A percentile compares a stretch with the other conserved stretches of the same genome.
Conservation (phyloP, 139 green algal genomes). For the Picochlorum costavermella region DNA sequence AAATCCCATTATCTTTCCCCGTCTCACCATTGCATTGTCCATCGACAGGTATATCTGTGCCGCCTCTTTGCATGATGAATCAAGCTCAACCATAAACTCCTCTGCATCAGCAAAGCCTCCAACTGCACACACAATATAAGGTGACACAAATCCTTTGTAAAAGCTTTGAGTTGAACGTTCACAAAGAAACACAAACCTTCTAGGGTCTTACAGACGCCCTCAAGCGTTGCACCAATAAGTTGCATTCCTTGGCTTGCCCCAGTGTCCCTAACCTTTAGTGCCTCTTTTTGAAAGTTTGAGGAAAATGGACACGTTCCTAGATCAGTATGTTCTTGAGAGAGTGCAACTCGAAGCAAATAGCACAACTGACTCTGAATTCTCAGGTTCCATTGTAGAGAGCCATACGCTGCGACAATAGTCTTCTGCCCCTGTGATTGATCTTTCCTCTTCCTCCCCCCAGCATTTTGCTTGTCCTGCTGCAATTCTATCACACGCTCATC, state of each 20-base stretch:
- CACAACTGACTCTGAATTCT: too few species aligned
- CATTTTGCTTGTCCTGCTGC: too few species aligned
- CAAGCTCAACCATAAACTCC: slow-evolving; percentile 13
- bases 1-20: slow-evolving; percentile 15
- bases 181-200: not conserved
- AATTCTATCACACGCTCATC: too few species aligned
- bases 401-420: too few species aligned
- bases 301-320: not conserved
- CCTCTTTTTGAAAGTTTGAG: not conserved
- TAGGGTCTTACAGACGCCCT: not conserved
- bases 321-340: not conserved
- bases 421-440: too few species aligned
- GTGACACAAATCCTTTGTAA: not conserved
- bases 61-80: slow-evolving; percentile 8
- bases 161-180: not conserved
- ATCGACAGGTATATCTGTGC: slow-evolving; percentile 10
- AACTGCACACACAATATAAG: not conserved
- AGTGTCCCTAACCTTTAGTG: not conserved
- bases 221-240: not conserved
- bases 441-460: too few species aligned
- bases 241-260: not conserved
- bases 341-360: not conserved
- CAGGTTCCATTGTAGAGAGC: too few species aligned
- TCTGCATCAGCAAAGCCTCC: slow-evolving; percentile 20
- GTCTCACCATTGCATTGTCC: slow-evolving; percentile 21